Conservation (phyloP, 192 early-diverging fungal genomes). For the Coemansia sp. region DNA sequence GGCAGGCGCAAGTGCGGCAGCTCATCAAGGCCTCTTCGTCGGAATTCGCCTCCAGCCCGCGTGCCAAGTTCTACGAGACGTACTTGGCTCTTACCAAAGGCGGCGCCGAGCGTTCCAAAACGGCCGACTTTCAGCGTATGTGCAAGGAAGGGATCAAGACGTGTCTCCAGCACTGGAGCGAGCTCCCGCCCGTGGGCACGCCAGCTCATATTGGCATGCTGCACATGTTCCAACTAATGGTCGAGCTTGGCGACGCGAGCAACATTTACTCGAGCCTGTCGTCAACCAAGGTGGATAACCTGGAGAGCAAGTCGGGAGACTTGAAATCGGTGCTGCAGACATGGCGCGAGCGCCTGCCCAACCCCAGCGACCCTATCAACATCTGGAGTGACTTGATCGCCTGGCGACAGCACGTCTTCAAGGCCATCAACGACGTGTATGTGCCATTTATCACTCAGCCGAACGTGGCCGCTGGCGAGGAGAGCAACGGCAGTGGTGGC, state of each 20-base stretch:
- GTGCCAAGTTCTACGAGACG: slow-evolving; percentile 86
- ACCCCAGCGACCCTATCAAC: slow-evolving; percentile 96
- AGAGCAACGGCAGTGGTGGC: slow-evolving; percentile 9
- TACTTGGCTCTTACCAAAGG: slow-evolving; percentile 79
- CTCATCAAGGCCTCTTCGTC: slow-evolving; percentile 71
- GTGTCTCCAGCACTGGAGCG: slow-evolving; percentile 86
- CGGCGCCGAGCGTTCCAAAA: slow-evolving; percentile 59
- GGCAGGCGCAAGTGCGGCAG: slow-evolving; percentile 64
- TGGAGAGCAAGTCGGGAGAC: slow-evolving; percentile 86
- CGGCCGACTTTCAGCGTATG: slow-evolving; percentile 73
- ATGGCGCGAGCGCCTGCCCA: slow-evolving; percentile 97
- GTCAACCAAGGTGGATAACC: slow-evolving; percentile 78
- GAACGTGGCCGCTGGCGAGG: slow-evolving; percentile 14
- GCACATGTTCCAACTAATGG: slow-evolving; percentile 95
- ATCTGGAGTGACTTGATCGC: slow-evolving; percentile 98
- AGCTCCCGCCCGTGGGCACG: slow-evolving; percentile 83
- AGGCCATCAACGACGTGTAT: slow-evolving; percentile 95
- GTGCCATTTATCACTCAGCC: slow-evolving; percentile 74
- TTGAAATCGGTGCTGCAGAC: slow-evolving; percentile 89
- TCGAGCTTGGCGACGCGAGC: slow-evolving; percentile 92
- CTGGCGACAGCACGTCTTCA: slow-evolving; percentile 98
- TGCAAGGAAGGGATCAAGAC: slow-evolving; percentile 89
- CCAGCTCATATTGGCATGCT: slow-evolving; percentile 86
- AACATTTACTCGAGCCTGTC: slow-evolving; percentile 85
- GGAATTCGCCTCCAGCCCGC: slow-evolving; percentile 64